These are phyloP conservation scores for Lipomyces starkeyi DNA, from an alignment of 805 yeast species.

Conservation along the genomic window DNA sequence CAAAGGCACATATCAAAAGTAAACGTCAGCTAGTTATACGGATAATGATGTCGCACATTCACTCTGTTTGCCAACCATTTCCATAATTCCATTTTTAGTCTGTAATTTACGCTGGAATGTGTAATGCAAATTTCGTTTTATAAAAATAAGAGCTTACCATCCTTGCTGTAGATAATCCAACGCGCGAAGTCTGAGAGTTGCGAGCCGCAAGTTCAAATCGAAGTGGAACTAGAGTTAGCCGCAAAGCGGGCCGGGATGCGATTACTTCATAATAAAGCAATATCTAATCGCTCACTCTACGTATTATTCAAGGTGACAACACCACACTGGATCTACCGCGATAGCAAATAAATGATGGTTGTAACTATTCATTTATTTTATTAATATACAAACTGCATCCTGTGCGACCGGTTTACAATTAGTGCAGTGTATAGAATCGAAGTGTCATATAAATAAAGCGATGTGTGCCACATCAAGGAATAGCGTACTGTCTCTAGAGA, in stretches of 20 bases:
- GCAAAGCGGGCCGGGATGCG: neutral
- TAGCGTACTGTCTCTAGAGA: neutral
- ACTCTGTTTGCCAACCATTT: neutral
- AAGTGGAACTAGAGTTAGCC: no score
- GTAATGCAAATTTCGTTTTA: neutral
- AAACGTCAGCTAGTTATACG: neutral
- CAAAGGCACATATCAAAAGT: neutral
- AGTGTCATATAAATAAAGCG: neutral
- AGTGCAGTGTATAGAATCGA: neutral
- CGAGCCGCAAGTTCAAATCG: no score
- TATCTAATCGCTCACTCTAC: neutral
- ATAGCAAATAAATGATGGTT: neutral
- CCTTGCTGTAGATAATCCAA: neutral
- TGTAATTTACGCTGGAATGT: neutral
- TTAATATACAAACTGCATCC: neutral
- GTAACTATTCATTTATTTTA: neutral
- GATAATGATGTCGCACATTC: neutral
- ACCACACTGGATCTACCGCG: neutral
- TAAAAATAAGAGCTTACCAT: neutral
- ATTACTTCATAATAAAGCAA: neutral
- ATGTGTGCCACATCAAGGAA: neutral
- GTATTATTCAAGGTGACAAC: neutral
- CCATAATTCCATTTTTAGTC: neutral
- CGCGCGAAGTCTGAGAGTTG: no score
- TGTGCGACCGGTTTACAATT: neutral